Evolutionary conservation across 2,329 filamentous ascomycete genomes (phyloP).

Genomic region (Dothidotthia symphoricarpi): DNA sequence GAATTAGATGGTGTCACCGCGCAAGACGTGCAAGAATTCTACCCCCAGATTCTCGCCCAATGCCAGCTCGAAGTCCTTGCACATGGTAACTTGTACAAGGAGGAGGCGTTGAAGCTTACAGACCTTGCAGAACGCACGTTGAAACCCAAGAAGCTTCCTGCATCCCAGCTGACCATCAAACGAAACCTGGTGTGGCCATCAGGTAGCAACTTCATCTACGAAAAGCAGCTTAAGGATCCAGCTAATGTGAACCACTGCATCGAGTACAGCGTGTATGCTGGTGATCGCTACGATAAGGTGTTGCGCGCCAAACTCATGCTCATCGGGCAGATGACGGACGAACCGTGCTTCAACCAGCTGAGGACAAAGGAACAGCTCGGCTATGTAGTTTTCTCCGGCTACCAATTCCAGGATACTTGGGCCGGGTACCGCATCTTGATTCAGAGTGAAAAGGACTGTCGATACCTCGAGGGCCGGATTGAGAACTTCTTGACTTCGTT

Average conservation of each 20-base stretch:
- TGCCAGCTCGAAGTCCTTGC: constrained; percentile 84
- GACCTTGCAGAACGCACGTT: constrained; percentile 77
- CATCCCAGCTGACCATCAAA: constrained; percentile 74
- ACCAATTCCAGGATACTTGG: constrained; percentile 71
- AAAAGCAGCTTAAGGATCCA: constrained; percentile 76
- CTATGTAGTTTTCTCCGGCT: constrained; percentile 89
- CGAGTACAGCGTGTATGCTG: constrained; percentile 49
- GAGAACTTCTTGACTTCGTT: constrained; percentile 77
- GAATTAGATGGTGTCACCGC: constrained; percentile 74
- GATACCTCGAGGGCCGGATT: constrained; percentile 83
- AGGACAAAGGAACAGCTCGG: constrained; percentile 96
- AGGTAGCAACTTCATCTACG: constrained; percentile 81
- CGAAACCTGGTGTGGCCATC: constrained; percentile 75
- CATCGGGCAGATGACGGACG: constrained; percentile 85
- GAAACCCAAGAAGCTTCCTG: constrained; percentile 69
- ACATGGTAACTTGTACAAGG: constrained; percentile 91
- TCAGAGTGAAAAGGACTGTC: constrained; percentile 82
- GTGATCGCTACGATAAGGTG: constrained; percentile 57
- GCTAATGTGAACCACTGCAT: constrained; percentile 70
- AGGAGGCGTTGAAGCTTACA: constrained; percentile 83
- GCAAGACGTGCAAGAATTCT: constrained; percentile 73
- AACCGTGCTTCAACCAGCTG: constrained; percentile 91
- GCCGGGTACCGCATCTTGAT: constrained; percentile 82
- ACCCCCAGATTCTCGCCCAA: constrained; percentile 76
- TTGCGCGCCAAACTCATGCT: constrained; percentile 75